A percentile compares a stretch with the other conserved stretches of the same genome.
Evolutionary conservation across 495 filamentous ascomycete species (phyloP).

Genomic region (Penicillium turbatum): DNA sequence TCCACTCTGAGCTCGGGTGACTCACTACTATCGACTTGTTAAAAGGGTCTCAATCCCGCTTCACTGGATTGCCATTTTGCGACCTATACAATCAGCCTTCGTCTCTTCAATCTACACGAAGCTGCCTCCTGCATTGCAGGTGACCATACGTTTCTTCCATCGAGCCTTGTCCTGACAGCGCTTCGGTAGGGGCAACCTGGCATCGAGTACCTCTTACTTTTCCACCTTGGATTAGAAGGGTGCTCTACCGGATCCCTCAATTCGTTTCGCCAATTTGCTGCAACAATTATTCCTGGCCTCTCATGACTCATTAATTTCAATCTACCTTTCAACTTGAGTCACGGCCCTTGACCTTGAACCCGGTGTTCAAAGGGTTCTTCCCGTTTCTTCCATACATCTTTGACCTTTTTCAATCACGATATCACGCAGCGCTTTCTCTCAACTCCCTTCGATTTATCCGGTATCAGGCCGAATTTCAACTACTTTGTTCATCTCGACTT

Average conservation of each 20-base stretch:
- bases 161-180: conserved; percentile 21
- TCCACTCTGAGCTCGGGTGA: conserved; percentile 9
- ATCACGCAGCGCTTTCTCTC: conserved; percentile 47
- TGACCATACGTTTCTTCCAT: conserved; percentile 17
- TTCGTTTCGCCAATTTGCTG: background rate
- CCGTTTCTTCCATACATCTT: conserved; percentile 30
- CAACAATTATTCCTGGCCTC: conserved; percentile 17
- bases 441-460: conserved; percentile 22
- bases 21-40: conserved; percentile 4
- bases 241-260: conserved; percentile 28
- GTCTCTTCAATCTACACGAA: conserved; percentile 5
- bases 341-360: conserved; percentile 37
- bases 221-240: conserved; percentile 38
- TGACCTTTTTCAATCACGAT: conserved; percentile 38
- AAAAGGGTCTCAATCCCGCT: conserved; percentile 1
- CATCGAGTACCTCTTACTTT: conserved; percentile 39
- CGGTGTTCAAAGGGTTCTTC: conserved; percentile 40
- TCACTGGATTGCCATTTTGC: background rate
- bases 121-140: conserved; percentile 3
- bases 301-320: conserved; percentile 42
- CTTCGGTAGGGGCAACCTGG: conserved; percentile 34
- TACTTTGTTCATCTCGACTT: conserved; percentile 34
- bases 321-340: conserved; percentile 30
- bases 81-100: background rate
- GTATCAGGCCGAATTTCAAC: conserved; percentile 17